Percentiles rank a stretch among this genome's conserved stretches.
phyloP scores from a whole-genome alignment of 2,329 filamentous ascomycete genomes.

The Coniochaeta prunicola region DNA sequence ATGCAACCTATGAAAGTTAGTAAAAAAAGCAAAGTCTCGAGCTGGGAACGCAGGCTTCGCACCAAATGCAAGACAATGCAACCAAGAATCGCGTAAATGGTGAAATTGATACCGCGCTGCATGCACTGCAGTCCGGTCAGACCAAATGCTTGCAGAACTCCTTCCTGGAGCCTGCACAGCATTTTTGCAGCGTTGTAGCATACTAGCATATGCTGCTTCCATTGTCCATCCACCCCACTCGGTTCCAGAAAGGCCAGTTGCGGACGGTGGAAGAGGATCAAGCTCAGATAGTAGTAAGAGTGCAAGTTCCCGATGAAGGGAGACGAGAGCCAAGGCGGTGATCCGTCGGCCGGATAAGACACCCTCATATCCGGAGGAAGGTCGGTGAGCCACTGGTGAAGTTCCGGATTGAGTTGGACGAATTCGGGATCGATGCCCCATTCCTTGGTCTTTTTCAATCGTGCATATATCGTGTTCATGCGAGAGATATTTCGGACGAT shows the following conservation, averaged over 20 bases:
- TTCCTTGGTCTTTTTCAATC: slow-evolving; percentile 64
- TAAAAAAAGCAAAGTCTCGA: slow-evolving; percentile 1
- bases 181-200: slow-evolving; percentile 81
- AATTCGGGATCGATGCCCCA: slow-evolving; percentile 86
- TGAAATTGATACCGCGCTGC: slow-evolving; percentile 91
- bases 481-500: slow-evolving; percentile 70
- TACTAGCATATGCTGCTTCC: slow-evolving; percentile 82
- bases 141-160: slow-evolving; percentile 68
- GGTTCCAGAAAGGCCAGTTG: slow-evolving; percentile 75
- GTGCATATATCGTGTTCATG: slow-evolving; percentile 69
- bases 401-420: slow-evolving; percentile 68
- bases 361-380: slow-evolving; percentile 74
- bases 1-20: slow-evolving; percentile 62
- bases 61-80: slow-evolving; percentile 92
- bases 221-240: slow-evolving; percentile 61
- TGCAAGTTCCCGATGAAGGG: slow-evolving; percentile 87
- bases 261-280: slow-evolving; percentile 82
- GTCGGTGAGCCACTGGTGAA: slow-evolving; percentile 67
- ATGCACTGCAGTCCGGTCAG: slow-evolving; percentile 79
- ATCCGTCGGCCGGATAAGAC: slow-evolving; percentile 69
- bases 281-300: slow-evolving; percentile 76
- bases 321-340: slow-evolving; percentile 75
- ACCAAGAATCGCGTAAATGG: slow-evolving; percentile 84
- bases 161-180: slow-evolving; percentile 81
- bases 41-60: slow-evolving; percentile 26